phyloP scores from a whole-genome alignment of 208 protist genomes.

The Phytomonas serpens region DNA sequence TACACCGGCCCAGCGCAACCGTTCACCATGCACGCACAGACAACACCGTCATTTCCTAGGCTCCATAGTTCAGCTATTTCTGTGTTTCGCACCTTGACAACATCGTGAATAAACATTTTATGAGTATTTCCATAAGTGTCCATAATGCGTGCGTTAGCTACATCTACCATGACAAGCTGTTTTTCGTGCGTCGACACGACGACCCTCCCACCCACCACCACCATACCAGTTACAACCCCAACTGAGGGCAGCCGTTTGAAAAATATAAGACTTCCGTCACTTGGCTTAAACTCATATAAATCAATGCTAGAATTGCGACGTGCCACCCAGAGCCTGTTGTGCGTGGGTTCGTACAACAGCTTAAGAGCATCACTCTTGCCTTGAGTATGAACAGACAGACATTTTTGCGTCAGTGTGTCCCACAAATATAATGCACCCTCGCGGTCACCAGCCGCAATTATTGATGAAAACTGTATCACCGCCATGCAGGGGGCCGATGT shows the following conservation, averaged over 20 bases:
- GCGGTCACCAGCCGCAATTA: conserved; percentile 47
- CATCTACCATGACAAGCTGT: conserved; percentile 35
- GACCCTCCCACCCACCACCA: conserved; percentile 49
- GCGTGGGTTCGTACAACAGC: conserved; percentile 47
- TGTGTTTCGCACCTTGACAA: conserved; percentile 26
- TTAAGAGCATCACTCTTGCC: conserved; percentile 32
- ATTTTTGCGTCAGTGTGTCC: conserved; percentile 26
- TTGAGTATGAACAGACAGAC: conserved; percentile 23
- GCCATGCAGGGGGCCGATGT: conserved; percentile 40
- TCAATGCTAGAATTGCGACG: conserved; percentile 50
- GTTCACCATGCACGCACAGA: conserved; percentile 34
- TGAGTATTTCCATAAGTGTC: conserved; percentile 18
- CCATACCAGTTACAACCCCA: conserved; percentile 41
- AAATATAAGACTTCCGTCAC: conserved; percentile 12
- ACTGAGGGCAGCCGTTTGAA: conserved; percentile 19
- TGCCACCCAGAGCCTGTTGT: conserved; percentile 52
- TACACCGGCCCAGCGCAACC: conserved; percentile 31
- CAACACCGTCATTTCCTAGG: conserved; percentile 33
- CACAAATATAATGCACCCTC: conserved; percentile 48
- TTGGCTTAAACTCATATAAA: conserved; percentile 30
- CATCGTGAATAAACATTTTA: conserved; percentile 38
- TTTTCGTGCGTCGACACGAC: conserved; percentile 42
- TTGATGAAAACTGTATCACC: conserved; percentile 34
- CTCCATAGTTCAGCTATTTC: conserved; percentile 62
- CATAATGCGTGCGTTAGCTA: conserved; percentile 23